Base-by-base conservation (phyloP, 306 rosid genomes). In the Dryas drummondii region DNA sequence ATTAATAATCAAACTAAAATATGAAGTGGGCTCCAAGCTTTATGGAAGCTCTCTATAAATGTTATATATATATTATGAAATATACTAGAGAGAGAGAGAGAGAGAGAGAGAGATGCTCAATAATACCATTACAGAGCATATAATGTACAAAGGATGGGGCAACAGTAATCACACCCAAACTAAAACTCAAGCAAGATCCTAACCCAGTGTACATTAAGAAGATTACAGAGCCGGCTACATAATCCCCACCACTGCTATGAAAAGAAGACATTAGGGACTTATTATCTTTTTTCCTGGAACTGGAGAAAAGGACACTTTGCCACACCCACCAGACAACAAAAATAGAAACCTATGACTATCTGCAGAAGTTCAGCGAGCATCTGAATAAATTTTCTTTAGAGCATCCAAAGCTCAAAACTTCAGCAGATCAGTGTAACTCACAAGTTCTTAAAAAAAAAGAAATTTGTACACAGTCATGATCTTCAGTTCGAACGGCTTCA, bases 401-500 rank as follows among this genome's bases (percentile, higher is more conserved):
- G 52, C 26, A 55, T 44, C 68, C 57, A 58, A 63, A 58, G 68
- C 68, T 46, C 47, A 12, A 6, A 47, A 58, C 68, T 56, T 26
- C 5, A 0, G 68, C 56, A 59, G 42, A 27, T 13, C 42, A 22
- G 45, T 45, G 55, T 71, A 44, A 42, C 58, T 72, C 67, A 49
- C 19, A 72, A 15, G 7, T 61, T n/a, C 27, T 59, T 58, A 46
- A 37, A 59, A 0, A 72, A n/a, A n/a, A 45, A 19, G 17, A 16
- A 13, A 22, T 2, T 62, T 14, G 68, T 41, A 60, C 66, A 60
- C 4, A 71, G 32, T 40, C 44, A 2, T 9, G 9, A 3, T 49
- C 72, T 75, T 70, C 76, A 42, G 56, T 47, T 49, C 52, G 66
- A 68, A 22, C 66, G 46, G 65, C 72, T 40, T 64, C 58, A 42